phyloP scores from a whole-genome alignment of 129 eudicot species.

The Tagetes erecta region DNA sequence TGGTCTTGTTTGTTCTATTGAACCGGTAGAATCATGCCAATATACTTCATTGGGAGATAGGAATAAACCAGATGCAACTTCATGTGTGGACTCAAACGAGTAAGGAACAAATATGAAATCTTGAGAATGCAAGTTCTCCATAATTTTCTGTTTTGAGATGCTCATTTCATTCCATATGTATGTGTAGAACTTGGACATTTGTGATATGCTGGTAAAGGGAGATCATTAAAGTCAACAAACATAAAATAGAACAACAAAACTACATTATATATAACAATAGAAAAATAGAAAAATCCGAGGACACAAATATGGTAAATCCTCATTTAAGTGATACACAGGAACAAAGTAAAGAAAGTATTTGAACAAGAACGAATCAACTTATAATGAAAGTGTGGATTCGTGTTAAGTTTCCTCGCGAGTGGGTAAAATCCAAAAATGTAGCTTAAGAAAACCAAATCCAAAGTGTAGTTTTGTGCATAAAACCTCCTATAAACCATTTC shows the following conservation, averaged over 20 bases:
- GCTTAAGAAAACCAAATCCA: not conserved
- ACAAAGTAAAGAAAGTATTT: not conserved
- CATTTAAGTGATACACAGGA: not conserved
- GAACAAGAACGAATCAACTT: slow-evolving; percentile 1
- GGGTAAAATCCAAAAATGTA: not conserved
- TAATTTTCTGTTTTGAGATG: slow-evolving; percentile 46
- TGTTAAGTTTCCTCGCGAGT: not conserved
- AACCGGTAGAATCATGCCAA: slow-evolving; percentile 70
- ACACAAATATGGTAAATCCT: not conserved
- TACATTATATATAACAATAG: not conserved
- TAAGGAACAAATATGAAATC: slow-evolving; percentile 69
- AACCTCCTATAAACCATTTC: not conserved
- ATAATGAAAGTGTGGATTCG: not conserved
- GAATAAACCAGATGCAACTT: slow-evolving; percentile 59
- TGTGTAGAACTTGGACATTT: slow-evolving; percentile 70
- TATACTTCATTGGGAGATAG: slow-evolving; percentile 64
- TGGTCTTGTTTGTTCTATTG: slow-evolving; percentile 41
- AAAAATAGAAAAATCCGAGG: not conserved
- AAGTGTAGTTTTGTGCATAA: not conserved
- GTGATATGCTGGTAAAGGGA: slow-evolving; percentile 55
- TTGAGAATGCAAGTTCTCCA: slow-evolving; percentile 49
- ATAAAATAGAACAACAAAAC: not conserved
- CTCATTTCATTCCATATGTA: slow-evolving; percentile 64
- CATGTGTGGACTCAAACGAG: slow-evolving; percentile 30
- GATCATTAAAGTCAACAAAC: slow-evolving; percentile 5